These are phyloP conservation scores for Pseudisothecium myosuroides DNA, from an alignment of 225 moss, liverwort and hornwort species.

Conservation along the genomic window DNA sequence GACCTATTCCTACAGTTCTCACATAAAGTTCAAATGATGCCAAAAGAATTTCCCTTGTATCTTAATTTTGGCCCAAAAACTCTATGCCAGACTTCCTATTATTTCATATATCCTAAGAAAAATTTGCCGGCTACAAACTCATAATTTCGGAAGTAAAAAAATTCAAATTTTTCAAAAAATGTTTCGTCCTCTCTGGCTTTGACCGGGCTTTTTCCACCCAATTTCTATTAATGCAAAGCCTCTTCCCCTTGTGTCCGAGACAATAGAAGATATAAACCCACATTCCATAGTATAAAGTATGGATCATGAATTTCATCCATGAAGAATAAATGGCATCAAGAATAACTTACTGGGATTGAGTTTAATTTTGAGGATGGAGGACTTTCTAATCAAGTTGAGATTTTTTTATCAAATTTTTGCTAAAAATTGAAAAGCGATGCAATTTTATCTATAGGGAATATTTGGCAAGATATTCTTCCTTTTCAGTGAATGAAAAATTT, in stretches of 20 bases:
- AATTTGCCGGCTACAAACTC: rapidly evolving
- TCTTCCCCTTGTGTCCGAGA: not conserved
- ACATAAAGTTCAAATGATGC: not conserved
- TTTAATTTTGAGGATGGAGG: not conserved
- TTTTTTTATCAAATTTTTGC: too few relatives aligned
- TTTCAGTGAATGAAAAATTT: too few relatives aligned
- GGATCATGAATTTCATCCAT: not conserved
- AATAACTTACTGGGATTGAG: not conserved
- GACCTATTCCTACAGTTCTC: rapidly evolving
- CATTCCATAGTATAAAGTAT: not conserved
- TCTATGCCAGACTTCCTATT: rapidly evolving
- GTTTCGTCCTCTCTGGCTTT: rapidly evolving
- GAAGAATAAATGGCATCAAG: not conserved
- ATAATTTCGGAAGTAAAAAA: rapidly evolving
- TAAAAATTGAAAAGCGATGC: too few relatives aligned
- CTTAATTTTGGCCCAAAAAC: rapidly evolving
- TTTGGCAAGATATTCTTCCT: too few relatives aligned
- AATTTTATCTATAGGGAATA: too few relatives aligned
- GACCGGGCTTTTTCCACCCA: not conserved
- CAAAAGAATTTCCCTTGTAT: not conserved
- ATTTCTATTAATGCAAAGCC: not conserved
- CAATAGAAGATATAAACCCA: not conserved
- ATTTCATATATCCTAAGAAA: too few relatives aligned
- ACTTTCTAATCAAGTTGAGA: not conserved
- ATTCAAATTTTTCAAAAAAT: rapidly evolving